A percentile compares a stretch with the other conserved stretches of the same genome.
Conservation (phyloP, 495 filamentous ascomycete species). For the Rostrohypoxylon terebratum region DNA sequence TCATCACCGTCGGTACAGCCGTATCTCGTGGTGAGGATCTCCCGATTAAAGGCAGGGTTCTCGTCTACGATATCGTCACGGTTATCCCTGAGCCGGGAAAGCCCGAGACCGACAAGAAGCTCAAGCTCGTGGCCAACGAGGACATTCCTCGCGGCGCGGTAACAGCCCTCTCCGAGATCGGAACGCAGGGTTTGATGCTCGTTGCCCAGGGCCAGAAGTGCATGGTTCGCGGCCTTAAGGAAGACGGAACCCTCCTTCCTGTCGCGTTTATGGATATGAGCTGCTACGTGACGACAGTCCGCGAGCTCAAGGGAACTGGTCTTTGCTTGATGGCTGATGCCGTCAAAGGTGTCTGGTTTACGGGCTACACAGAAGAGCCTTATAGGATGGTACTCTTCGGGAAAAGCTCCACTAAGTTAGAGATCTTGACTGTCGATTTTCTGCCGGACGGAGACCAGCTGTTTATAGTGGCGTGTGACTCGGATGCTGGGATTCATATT, state of each 20-base stretch:
- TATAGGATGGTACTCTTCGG: slow-evolving; percentile 96
- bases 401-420: slow-evolving; percentile 78
- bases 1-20: slow-evolving; percentile 87
- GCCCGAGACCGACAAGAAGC: slow-evolving; percentile 83
- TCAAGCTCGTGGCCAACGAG: slow-evolving; percentile 89
- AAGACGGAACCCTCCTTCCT: slow-evolving; percentile 89
- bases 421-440: slow-evolving; percentile 87
- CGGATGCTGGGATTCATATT: slow-evolving; percentile 86
- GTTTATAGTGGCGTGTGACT: slow-evolving; percentile 83
- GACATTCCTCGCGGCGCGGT: slow-evolving; percentile 91
- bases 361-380: slow-evolving; percentile 92
- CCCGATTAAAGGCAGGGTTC: slow-evolving; percentile 82
- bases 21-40: slow-evolving; percentile 88
- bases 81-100: slow-evolving; percentile 89
- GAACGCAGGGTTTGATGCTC: slow-evolving; percentile 91
- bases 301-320: slow-evolving; percentile 83
- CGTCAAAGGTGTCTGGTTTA: slow-evolving; percentile 93
- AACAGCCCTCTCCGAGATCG: slow-evolving; percentile 84
- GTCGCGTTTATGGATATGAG: slow-evolving; percentile 99
- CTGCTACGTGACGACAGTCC: slow-evolving; percentile 85
- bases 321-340: slow-evolving; percentile 88
- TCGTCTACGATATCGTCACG: slow-evolving; percentile 89
- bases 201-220: slow-evolving; percentile 96
- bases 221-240: slow-evolving; percentile 95
- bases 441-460: slow-evolving; percentile 86